A percentile compares a stretch with the other conserved stretches of the same genome.
Evolutionary conservation across 305 asterid species (phyloP).

Genomic region (Rubia balearica): DNA sequence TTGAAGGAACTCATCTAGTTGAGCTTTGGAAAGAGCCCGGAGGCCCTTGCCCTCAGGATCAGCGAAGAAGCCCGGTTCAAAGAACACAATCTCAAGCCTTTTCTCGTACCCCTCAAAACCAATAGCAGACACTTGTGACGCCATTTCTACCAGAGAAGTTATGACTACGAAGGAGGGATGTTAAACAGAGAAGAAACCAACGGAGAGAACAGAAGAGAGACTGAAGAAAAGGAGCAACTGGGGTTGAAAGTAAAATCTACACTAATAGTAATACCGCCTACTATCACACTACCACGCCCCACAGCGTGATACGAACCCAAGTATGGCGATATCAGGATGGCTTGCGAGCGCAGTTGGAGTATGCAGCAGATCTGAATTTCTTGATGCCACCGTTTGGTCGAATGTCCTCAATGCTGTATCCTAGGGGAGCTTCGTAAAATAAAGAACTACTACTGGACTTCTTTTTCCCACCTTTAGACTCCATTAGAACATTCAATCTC

Average conservation of each 20-base stretch:
- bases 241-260: conserved; percentile 6
- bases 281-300: conserved; percentile 45
- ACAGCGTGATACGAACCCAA: conserved; percentile 32
- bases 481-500: conserved; percentile 77
- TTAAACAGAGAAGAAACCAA: conserved; percentile 2
- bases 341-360: conserved; percentile 98
- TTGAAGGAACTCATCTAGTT: conserved; percentile 57
- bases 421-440: conserved; percentile 79
- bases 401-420: conserved; percentile 82
- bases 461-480: conserved; percentile 88
- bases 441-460: conserved; percentile 62
- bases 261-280: conserved; percentile 12
- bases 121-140: conserved; percentile 51
- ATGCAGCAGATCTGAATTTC: conserved; percentile 97
- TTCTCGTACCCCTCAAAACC: conserved; percentile 90
- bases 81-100: conserved; percentile 72
- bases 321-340: conserved; percentile 72
- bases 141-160: conserved; percentile 35
- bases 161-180: conserved; percentile 6
- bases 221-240: conserved; percentile 44
- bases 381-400: conserved; percentile 97
- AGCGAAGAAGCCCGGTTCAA: conserved; percentile 56
- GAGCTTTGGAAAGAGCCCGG: conserved; percentile 54
- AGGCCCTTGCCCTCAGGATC: conserved; percentile 75
- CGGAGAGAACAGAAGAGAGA: conserved; percentile 16